phyloP scores from a whole-genome alignment of 2,329 filamentous ascomycete species.

The Bertia moriformis region DNA sequence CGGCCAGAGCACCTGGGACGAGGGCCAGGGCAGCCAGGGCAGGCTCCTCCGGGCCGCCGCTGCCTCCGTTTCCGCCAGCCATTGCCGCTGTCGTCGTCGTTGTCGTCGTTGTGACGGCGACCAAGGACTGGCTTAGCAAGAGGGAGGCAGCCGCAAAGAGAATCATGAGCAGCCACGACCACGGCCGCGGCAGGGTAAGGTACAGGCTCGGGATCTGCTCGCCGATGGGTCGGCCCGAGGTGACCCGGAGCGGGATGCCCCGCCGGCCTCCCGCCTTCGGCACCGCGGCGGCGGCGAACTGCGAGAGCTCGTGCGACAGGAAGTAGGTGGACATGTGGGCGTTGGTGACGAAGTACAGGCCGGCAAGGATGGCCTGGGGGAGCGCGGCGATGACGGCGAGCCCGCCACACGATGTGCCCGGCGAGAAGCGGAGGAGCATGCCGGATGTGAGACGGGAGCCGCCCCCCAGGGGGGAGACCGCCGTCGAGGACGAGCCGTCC shows the following conservation, averaged over 20 bases:
- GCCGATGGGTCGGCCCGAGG: slow-evolving; percentile 21
- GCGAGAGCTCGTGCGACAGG: slow-evolving; percentile 32
- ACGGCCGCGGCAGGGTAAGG: slow-evolving; percentile 30
- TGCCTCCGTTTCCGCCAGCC: slow-evolving; percentile 25
- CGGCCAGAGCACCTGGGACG: slow-evolving; percentile 6
- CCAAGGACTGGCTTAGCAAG: slow-evolving; percentile 27
- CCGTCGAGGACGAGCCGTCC: slow-evolving; percentile 10
- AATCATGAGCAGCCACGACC: slow-evolving; percentile 26
- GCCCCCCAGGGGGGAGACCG: too few relatives aligned
- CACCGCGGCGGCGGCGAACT: slow-evolving; percentile 19
- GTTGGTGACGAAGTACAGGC: slow-evolving; percentile 31
- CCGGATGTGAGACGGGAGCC: slow-evolving; percentile 19
- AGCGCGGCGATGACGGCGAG: slow-evolving; percentile 24
- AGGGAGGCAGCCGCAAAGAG: slow-evolving; percentile 28
- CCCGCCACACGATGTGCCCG: slow-evolving; percentile 10
- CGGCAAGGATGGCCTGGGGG: slow-evolving; percentile 30
- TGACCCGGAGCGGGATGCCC: slow-evolving; percentile 35
- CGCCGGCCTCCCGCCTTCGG: slow-evolving; percentile 3
- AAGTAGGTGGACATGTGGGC: slow-evolving; percentile 29
- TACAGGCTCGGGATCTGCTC: slow-evolving; percentile 29
- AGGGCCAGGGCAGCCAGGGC: neutral
- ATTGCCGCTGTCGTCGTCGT: slow-evolving; percentile 11
- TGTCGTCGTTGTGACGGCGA: slow-evolving; percentile 12
- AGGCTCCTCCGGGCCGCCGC: slow-evolving; percentile 10
- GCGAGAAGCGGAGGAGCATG: slow-evolving; percentile 12